These are phyloP conservation scores for Fraxinus excelsior DNA, from an alignment of 257 asterid genomes.

Conservation along the genomic window DNA sequence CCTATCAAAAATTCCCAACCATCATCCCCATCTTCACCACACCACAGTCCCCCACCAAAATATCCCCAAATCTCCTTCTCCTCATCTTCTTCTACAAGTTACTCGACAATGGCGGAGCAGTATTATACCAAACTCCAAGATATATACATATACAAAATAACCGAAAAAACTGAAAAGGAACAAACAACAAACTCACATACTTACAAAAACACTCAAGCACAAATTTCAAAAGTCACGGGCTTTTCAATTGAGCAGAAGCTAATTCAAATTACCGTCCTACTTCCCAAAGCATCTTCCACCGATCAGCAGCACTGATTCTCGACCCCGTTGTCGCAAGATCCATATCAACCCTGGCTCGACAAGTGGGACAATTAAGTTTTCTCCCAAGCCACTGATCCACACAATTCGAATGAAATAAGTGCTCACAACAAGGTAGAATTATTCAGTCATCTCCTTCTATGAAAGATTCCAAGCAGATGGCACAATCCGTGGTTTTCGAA, in stretches of 20 bases:
- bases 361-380: conserved; percentile 77
- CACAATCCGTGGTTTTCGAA: conserved; percentile 51
- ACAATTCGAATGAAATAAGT: conserved; percentile 69
- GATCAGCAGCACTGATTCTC: conserved; percentile 42
- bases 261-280: conserved; percentile 39
- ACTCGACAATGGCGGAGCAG: too few species aligned
- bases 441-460: conserved; percentile 65
- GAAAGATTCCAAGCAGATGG: conserved; percentile 77
- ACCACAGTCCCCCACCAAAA: too few species aligned
- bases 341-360: conserved; percentile 68
- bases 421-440: conserved; percentile 64
- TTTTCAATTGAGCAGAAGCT: not conserved
- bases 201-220: not conserved
- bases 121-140: not conserved
- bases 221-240: not conserved
- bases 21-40: too few species aligned
- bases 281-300: conserved; percentile 65
- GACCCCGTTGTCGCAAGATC: conserved; percentile 32
- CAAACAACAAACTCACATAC: not conserved
- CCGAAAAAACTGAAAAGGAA: not conserved
- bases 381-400: conserved; percentile 76
- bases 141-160: not conserved
- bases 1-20: too few species aligned
- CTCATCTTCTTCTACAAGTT: too few species aligned
- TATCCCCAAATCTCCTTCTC: too few species aligned